A percentile compares a stretch with the other conserved stretches of the same genome.
phyloP scores from a whole-genome alignment of 2,329 filamentous ascomycete species.

The Nothopassalora personata region DNA sequence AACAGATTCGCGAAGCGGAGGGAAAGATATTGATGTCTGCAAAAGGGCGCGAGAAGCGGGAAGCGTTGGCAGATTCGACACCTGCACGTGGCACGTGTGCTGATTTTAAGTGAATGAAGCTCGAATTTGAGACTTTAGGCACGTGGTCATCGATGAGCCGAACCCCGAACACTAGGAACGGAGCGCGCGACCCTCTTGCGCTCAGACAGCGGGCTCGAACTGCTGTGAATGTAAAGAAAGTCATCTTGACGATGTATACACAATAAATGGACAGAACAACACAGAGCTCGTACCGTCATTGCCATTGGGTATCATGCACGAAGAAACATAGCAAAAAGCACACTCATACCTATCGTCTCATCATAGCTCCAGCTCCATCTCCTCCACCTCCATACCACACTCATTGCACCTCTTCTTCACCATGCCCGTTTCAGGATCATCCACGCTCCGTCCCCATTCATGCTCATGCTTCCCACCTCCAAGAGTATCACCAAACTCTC shows the following conservation, averaged over 20 bases:
- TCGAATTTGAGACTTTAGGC: no score
- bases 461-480: conserved; percentile 71
- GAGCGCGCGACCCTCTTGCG: no score
- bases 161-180: no score
- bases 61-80: not conserved
- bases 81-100: not conserved
- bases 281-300: not conserved
- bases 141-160: no score
- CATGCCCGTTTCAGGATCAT: conserved; percentile 62
- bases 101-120: not conserved
- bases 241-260: no score
- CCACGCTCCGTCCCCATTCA: conserved; percentile 65
- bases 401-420: conserved; percentile 69
- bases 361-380: conserved; percentile 49
- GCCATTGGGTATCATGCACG: conserved; percentile 14
- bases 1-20: not conserved
- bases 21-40: not conserved
- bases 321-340: conserved; percentile 4
- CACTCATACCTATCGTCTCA: not conserved
- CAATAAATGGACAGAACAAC: not conserved
- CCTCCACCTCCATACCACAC: conserved; percentile 64
- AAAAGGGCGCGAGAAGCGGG: not conserved
- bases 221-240: no score
- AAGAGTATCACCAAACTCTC: conserved; percentile 71
- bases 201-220: no score